Base-by-base conservation (phyloP, 2,329 filamentous ascomycete genomes). In the Raffaelea deltoideospora region DNA sequence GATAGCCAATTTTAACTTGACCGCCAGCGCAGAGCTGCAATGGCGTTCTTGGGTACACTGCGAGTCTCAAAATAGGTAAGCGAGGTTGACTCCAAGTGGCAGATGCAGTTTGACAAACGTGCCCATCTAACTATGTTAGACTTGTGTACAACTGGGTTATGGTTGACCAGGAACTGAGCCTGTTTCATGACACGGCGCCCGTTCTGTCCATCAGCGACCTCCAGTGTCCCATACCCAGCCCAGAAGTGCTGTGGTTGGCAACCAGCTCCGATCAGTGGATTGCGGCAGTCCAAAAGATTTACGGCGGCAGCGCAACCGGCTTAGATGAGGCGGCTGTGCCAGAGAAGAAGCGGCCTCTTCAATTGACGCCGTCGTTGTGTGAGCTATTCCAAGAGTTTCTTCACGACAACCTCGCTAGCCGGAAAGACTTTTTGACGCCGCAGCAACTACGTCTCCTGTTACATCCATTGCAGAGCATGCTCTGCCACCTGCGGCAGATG, bases 81-180 rank as follows among this genome's bases (percentile, higher is more conserved):
- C n/a, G n/a, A n/a, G n/a, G 64, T 53, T 17, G 7, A 9, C 2
- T n/a, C 9, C n/a, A 5, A 15, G 9, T 14, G 4, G n/a, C n/a
- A n/a, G n/a, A n/a, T n/a, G n/a, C n/a, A n/a, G n/a, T n/a, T n/a
- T n/a, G n/a, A n/a, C n/a, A n/a, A n/a, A n/a, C n/a, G n/a, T n/a
- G n/a, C n/a, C n/a, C n/a, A n/a, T n/a, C n/a, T n/a, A n/a, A n/a
- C n/a, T n/a, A n/a, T n/a, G n/a, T n/a, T 47, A 78, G 77, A 45
- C 60, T 83, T 23, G 70, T 79, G n/a, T 81, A 83, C 55, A 79
- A 77, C 37, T 83, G 77, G 73, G 72, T 78, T 17, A 79, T 80
- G 69, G 66, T 79, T 19, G 79, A 84, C 49, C 77, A 82, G 47
- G 79, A 84, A 53, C 58, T 80, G 38, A 71, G 72, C 33, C 58